Base-by-base conservation (phyloP, 805 yeast genomes). In the Komagataella ulmi region DNA sequence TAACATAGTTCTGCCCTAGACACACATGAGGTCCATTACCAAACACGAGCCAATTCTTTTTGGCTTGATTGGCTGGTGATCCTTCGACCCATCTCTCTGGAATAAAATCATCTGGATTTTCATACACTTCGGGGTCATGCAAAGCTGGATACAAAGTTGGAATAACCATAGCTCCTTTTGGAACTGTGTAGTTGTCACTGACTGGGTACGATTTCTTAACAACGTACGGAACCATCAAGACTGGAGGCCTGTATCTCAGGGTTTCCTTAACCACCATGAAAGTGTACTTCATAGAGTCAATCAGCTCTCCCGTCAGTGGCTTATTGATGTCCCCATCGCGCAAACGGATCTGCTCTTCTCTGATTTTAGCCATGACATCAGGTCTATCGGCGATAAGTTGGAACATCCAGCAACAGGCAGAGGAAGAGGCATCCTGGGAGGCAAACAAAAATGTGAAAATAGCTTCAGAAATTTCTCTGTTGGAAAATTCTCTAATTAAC, bases 1-100 rank as follows among this genome's bases (percentile, higher is more conserved):
- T 76, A 54, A 93, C 99, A 63, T 93, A 93, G 55, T 81, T 86
- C 73, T 89, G 95, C 58, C 99, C 99, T 56, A 93, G 72, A 71
- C 99, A 93, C 52, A 86, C 89, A 65, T 93, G 99, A 10, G 97
- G 91, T 52, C 99, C 99, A 48, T 95, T 82, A 56, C 99, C 99
- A 60, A 93, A 93, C 8, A 91, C 97, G 57, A 93, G 78, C 96
- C 97, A 93, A 73, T 90, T 90, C 67, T 85, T 85, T 66, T 82
- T 83, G 45, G 84, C 84, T 70, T 79, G 79, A 61, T 75, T 78
- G 17, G 91, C 95, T 49, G 79, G 71, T 6, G 93, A 76, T 50
- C 89, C 90, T 62, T 77, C 85, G 23, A 63, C 74, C 98, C 98
- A 93, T 74, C 99, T 84, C 64, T 93, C 99, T 49, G 99, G 99